These are phyloP conservation scores for Metschnikowia shivogae DNA, from an alignment of 805 yeast genomes.

Conservation along the genomic window DNA sequence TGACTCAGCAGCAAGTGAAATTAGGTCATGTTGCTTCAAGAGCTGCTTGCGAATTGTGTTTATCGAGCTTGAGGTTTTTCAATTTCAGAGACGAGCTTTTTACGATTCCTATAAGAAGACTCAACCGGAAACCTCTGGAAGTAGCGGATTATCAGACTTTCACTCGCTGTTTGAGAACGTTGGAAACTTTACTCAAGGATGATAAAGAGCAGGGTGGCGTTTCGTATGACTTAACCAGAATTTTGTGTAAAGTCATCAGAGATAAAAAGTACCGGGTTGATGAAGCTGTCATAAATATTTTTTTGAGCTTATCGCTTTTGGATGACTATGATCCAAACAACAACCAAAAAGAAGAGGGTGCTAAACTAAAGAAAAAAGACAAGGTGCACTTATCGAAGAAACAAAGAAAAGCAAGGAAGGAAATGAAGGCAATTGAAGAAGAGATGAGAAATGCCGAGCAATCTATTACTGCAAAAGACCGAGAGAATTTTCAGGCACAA, in stretches of 20 bases:
- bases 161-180: constrained; percentile 53
- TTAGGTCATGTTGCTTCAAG: constrained; percentile 59
- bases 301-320: constrained; percentile 62
- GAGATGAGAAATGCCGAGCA: constrained; percentile 86
- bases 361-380: constrained; percentile 74
- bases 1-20: constrained; percentile 32
- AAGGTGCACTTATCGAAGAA: constrained; percentile 88
- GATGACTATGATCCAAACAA: constrained; percentile 70
- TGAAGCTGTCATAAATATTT: constrained; percentile 71
- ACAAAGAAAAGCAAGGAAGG: constrained; percentile 83
- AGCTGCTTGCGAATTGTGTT: constrained; percentile 72
- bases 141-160: constrained; percentile 46
- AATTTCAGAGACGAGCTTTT: constrained; percentile 77
- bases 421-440: constrained; percentile 79
- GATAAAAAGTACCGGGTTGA: constrained; percentile 76
- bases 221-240: constrained; percentile 66
- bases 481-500: constrained; percentile 82
- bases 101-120: constrained; percentile 59
- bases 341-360: constrained; percentile 34
- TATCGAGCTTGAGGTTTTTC: constrained; percentile 67
- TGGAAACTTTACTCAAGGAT: constrained; percentile 68
- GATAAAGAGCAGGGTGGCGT: constrained; percentile 79
- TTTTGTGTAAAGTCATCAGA: constrained; percentile 64
- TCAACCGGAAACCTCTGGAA: constrained; percentile 57
- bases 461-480: constrained; percentile 79